A percentile compares a stretch with the other conserved stretches of the same genome.
Conservation (phyloP, 805 yeast genomes). For the Komagataella phaffii region DNA sequence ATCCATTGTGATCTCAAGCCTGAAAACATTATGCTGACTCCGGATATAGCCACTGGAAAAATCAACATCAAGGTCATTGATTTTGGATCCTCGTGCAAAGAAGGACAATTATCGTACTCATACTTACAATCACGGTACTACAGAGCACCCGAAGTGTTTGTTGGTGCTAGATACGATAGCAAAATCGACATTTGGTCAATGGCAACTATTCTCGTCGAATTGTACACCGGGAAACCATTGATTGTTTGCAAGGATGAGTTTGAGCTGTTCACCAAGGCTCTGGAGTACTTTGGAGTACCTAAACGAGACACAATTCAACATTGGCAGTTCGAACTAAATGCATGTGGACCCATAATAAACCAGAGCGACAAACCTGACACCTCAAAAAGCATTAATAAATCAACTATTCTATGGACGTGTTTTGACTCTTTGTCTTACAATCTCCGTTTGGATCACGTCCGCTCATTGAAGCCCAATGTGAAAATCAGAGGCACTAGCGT, state of each 20-base stretch:
- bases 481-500: conserved; percentile 1
- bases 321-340: conserved; percentile 23
- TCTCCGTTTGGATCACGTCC: conserved; percentile 5
- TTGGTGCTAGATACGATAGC: conserved; percentile 49
- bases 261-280: conserved; percentile 28
- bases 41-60: conserved; percentile 20
- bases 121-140: conserved; percentile 57
- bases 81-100: conserved; percentile 56
- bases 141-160: conserved; percentile 64
- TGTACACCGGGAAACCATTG: conserved; percentile 42
- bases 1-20: conserved; percentile 85
- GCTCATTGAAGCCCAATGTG: conserved; percentile 4
- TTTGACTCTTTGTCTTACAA: conserved; percentile 10
- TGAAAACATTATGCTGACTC: conserved; percentile 54
- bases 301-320: conserved; percentile 22
- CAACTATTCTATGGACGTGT: conserved; percentile 22
- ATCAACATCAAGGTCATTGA: conserved; percentile 54
- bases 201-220: conserved; percentile 86
- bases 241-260: conserved; percentile 36
- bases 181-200: conserved; percentile 79
- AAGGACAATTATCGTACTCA: conserved; percentile 28
- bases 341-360: conserved; percentile 20
- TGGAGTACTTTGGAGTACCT: conserved; percentile 36
- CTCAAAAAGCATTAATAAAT: conserved; percentile 8
- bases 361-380: conserved; percentile 2